phyloP scores from a whole-genome alignment of 352 stramenopile genomes.

The Phytophthora niederhauseri region DNA sequence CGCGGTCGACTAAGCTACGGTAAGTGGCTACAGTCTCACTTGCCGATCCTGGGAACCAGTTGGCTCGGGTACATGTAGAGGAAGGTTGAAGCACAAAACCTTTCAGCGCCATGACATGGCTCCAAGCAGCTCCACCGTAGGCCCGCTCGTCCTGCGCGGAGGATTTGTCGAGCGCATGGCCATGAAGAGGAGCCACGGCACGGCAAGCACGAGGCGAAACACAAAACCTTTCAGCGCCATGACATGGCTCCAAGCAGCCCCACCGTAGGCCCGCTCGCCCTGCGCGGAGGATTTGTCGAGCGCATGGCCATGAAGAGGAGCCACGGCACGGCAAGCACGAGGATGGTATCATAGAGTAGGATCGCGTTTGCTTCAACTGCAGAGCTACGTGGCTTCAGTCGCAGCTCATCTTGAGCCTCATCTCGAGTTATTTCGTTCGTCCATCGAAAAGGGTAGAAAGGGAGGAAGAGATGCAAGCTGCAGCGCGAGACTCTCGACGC shows the following conservation, averaged over 20 bases:
- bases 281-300: slow-evolving; percentile 7
- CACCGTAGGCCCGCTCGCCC: not conserved
- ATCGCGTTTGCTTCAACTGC: slow-evolving; percentile 23
- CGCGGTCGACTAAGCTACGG: not conserved
- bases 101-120: slow-evolving; percentile 6
- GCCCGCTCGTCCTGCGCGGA: not conserved
- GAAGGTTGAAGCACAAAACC: slow-evolving; percentile 10
- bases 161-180: slow-evolving; percentile 12
- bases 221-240: slow-evolving; percentile 4
- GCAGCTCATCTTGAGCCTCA: not conserved
- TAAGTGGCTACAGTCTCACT: slow-evolving; percentile 27
- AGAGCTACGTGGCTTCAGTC: slow-evolving; percentile 11
- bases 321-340: slow-evolving; percentile 1
- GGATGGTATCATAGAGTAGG: slow-evolving; percentile 5
- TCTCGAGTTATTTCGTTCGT: slow-evolving; percentile 13
- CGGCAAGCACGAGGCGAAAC: slow-evolving; percentile 10
- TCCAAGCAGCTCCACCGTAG: slow-evolving; percentile 19
- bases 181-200: slow-evolving; percentile 14
- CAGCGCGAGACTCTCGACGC: not conserved
- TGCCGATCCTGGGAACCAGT: slow-evolving; percentile 18
- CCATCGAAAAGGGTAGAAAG: slow-evolving; percentile 23
- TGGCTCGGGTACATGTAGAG: slow-evolving; percentile 2
- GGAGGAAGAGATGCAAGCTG: not conserved
- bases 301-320: slow-evolving; percentile 21
- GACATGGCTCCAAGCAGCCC: slow-evolving; percentile 23